Conservation (phyloP, 768 basidiomycete species). For the Rhodotorula graminis region DNA sequence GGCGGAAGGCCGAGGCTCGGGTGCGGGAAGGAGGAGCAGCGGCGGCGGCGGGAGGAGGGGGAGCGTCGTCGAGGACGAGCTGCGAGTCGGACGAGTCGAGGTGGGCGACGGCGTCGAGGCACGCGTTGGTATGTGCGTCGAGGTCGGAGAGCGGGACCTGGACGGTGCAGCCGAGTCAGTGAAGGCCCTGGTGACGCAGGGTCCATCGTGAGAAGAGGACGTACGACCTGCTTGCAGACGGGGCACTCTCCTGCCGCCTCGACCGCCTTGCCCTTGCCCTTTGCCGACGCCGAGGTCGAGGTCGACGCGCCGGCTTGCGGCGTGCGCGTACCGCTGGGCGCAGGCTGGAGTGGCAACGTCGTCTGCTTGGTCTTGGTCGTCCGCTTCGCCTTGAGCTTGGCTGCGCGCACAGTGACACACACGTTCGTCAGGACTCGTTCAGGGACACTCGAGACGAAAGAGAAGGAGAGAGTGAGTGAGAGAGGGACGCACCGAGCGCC, state of each 20-base stretch:
- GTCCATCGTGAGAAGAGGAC: not conserved
- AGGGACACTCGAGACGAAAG: too few species aligned
- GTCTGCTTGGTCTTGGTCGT: not conserved
- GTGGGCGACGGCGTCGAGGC: not conserved
- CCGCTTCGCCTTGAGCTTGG: not conserved
- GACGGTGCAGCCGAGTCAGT: too few species aligned
- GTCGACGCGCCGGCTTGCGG: not conserved
- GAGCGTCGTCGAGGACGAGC: not conserved
- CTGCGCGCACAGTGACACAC: not conserved
- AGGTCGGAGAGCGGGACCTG: not conserved
- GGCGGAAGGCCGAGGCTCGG: not conserved
- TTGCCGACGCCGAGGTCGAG: not conserved
- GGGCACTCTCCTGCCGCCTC: not conserved
- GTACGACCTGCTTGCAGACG: not conserved
- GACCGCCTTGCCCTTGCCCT: not conserved
- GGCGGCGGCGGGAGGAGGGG: not conserved
- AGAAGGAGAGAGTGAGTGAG: not conserved
- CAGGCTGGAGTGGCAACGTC: not conserved
- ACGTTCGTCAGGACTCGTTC: not conserved
- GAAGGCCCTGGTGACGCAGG: too few species aligned
- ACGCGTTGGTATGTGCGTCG: not conserved
- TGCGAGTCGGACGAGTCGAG: not conserved
- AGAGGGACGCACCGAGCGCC: constrained; percentile 9
- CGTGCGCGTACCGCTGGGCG: constrained; percentile 1
- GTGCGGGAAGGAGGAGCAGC: not conserved